phyloP scores from a whole-genome alignment of 768 basidiomycete species.

The Pulveroboletus sp. region DNA sequence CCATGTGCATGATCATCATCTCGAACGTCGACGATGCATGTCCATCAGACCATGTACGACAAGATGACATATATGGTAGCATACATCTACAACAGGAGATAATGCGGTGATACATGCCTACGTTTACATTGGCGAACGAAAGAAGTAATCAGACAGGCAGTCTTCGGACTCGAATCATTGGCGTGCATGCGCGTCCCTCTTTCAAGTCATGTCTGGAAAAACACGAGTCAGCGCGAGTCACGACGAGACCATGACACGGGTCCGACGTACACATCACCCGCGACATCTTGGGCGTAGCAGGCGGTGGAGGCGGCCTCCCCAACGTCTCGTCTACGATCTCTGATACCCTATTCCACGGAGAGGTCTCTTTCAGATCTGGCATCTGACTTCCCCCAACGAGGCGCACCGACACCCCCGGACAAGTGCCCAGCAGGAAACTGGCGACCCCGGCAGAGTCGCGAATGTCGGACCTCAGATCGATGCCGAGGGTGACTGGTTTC shows the following conservation, averaged over 20 bases:
- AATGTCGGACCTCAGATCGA: slow-evolving; percentile 18
- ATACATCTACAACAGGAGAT: not conserved
- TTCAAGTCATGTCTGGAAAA: slow-evolving; percentile 11
- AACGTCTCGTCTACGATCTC: slow-evolving; percentile 15
- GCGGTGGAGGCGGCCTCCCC: slow-evolving; percentile 11
- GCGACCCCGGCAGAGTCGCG: slow-evolving; percentile 17
- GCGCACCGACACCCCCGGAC: slow-evolving; percentile 7
- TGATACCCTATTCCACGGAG: slow-evolving; percentile 21
- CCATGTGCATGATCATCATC: too few relatives aligned
- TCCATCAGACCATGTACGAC: too few relatives aligned
- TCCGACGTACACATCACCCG: slow-evolving; percentile 18
- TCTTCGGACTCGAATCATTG: too few relatives aligned
- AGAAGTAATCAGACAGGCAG: not conserved
- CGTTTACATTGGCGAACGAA: not conserved
- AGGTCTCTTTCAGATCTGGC: slow-evolving; percentile 13
- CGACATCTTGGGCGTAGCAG: not conserved
- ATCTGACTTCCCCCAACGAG: slow-evolving; percentile 1
- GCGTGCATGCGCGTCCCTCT: not conserved
- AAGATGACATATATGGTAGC: too few relatives aligned
- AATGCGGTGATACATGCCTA: not conserved
- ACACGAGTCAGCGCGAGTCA: not conserved
- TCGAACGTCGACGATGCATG: too few relatives aligned
- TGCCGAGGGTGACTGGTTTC: not conserved
- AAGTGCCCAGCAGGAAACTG: slow-evolving; percentile 14
- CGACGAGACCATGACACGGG: not conserved